Conservation (phyloP, 805 yeast species). For the Candida succiphila region DNA sequence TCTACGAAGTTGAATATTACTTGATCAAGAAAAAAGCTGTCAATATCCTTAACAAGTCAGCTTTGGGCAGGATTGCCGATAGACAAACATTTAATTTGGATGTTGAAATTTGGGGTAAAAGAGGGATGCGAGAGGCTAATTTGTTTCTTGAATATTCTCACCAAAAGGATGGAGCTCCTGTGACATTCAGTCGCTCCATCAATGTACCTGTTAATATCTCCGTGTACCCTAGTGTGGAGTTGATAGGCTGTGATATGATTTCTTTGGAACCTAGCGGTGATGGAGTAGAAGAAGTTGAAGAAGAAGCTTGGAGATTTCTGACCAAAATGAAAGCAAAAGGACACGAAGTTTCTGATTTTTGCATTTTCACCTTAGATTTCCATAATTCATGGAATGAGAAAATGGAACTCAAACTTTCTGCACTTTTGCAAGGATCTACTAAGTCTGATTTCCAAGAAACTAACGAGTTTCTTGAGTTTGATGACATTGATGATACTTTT, state of each 20-base stretch:
- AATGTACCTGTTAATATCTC: constrained; percentile 62
- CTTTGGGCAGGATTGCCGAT: constrained; percentile 30
- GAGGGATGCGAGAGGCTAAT: constrained; percentile 60
- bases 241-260: constrained; percentile 67
- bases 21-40: constrained; percentile 50
- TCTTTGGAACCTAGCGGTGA: constrained; percentile 33
- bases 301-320: constrained; percentile 22
- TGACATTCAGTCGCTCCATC: constrained; percentile 41
- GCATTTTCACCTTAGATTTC: constrained; percentile 62
- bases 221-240: constrained; percentile 62
- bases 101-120: constrained; percentile 58
- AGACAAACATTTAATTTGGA: constrained; percentile 31
- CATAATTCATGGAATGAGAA: constrained; percentile 73
- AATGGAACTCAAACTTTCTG: constrained; percentile 22
- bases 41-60: constrained; percentile 36
- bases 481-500: constrained; percentile 9
- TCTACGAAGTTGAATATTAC: constrained; percentile 68
- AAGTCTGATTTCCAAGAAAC: constrained; percentile 14
- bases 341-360: constrained; percentile 39
- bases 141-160: constrained; percentile 58
- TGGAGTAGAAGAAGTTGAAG: constrained; percentile 14
- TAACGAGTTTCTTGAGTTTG: constrained; percentile 8
- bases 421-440: constrained; percentile 11
- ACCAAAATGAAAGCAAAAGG: constrained; percentile 14
- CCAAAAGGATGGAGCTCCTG: constrained; percentile 14